Percentiles rank a stretch among this genome's conserved stretches.
Evolutionary conservation across 441 rosid genomes (phyloP).

Genomic region (Erysimum cheiri): DNA sequence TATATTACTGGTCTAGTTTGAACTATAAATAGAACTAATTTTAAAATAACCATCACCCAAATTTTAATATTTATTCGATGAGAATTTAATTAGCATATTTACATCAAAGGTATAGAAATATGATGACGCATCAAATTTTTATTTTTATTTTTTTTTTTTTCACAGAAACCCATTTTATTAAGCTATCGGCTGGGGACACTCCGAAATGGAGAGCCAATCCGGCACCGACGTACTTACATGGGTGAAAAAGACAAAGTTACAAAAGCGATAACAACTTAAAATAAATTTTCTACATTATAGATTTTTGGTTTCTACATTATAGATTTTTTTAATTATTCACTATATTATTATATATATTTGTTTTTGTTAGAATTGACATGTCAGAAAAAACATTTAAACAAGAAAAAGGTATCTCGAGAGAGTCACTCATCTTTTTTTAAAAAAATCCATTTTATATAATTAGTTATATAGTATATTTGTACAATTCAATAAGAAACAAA

Average conservation of each 20-base stretch:
- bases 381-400: background rate
- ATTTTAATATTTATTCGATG: background rate
- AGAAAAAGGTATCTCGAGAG: background rate
- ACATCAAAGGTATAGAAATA: background rate
- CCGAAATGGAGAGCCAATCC: too few relatives aligned
- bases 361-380: background rate
- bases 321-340: background rate
- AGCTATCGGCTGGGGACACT: too few relatives aligned
- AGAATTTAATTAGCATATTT: background rate
- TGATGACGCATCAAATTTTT: background rate
- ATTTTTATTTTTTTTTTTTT: too few relatives aligned
- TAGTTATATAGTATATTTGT: background rate
- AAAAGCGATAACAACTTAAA: too few relatives aligned
- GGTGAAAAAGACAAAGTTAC: too few relatives aligned
- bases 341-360: background rate
- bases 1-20: background rate
- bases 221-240: too few relatives aligned
- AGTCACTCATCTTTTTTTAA: background rate
- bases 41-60: background rate
- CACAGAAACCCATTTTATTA: too few relatives aligned
- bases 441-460: conserved; percentile 2
- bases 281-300: too few relatives aligned
- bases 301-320: too few relatives aligned
- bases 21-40: background rate
- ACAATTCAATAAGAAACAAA: conserved; percentile 1